Evolutionary conservation across 495 filamentous ascomycete genomes (phyloP).

Genomic region (Penicillium atrosanguineum): DNA sequence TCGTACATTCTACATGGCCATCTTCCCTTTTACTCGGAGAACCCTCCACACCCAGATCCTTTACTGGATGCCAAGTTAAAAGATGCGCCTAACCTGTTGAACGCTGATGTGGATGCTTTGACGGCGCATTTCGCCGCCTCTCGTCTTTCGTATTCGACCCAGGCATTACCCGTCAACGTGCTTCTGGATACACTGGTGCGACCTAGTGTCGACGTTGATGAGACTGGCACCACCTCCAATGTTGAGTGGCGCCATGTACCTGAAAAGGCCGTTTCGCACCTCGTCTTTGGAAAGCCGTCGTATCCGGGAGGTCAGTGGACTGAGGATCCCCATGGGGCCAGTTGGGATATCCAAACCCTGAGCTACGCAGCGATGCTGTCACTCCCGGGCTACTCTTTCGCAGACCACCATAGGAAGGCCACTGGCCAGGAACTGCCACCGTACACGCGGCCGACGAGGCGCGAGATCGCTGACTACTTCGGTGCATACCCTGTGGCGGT

Average conservation of each 20-base stretch:
- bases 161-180: slow-evolving; percentile 63
- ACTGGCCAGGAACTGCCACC: slow-evolving; percentile 47
- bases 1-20: slow-evolving; percentile 68
- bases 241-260: slow-evolving; percentile 56
- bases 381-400: slow-evolving; percentile 61
- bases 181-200: slow-evolving; percentile 63
- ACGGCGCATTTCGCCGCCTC: slow-evolving; percentile 64
- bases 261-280: slow-evolving; percentile 53
- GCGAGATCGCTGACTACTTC: slow-evolving; percentile 59
- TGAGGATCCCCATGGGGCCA: slow-evolving; percentile 52
- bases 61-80: slow-evolving; percentile 57
- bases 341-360: slow-evolving; percentile 56
- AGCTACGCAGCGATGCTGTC: slow-evolving; percentile 69
- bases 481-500: slow-evolving; percentile 53
- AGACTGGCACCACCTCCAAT: slow-evolving; percentile 46
- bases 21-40: slow-evolving; percentile 55
- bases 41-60: slow-evolving; percentile 58
- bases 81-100: slow-evolving; percentile 39
- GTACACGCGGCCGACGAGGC: slow-evolving; percentile 56
- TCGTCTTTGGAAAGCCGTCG: slow-evolving; percentile 55
- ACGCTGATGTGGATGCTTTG: slow-evolving; percentile 45
- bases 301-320: slow-evolving; percentile 64
- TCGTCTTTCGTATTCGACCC: slow-evolving; percentile 60
- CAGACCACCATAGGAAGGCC: slow-evolving; percentile 46
- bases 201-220: slow-evolving; percentile 62